Conservation (phyloP, 306 rosid species). For the Vicia faba region DNA sequence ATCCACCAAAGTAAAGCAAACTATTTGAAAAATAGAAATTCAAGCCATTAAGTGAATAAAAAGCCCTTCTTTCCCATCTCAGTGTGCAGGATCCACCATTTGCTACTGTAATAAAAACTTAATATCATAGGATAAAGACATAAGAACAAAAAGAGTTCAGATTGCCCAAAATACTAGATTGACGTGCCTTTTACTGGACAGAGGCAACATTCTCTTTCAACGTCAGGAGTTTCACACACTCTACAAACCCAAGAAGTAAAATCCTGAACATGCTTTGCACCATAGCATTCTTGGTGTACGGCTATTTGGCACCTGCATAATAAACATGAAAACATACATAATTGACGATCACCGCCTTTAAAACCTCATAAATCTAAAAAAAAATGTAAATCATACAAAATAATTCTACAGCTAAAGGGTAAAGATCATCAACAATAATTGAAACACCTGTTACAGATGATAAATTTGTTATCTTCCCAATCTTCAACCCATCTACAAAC, state of each 20-base stretch:
- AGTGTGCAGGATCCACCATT: constrained; percentile 21
- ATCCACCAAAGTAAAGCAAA: constrained; percentile 29
- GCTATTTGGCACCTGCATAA: constrained; percentile 89
- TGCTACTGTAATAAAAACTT: constrained; percentile 9
- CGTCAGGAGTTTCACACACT: constrained; percentile 87
- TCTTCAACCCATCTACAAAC: constrained; percentile 99
- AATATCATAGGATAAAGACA: constrained; percentile 20
- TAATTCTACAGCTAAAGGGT: constrained; percentile 12
- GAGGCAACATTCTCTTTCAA: constrained; percentile 92
- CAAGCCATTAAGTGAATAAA: constrained; percentile 21
- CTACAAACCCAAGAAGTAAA: constrained; percentile 99
- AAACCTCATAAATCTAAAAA: constrained; percentile 26
- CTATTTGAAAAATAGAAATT: constrained; percentile 12
- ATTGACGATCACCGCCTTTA: neutral
- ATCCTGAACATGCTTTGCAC: constrained; percentile 77
- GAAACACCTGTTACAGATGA: constrained; percentile 88
- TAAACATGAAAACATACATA: constrained; percentile 15
- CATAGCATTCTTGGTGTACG: constrained; percentile 99
- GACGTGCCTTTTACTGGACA: constrained; percentile 89
- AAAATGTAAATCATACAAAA: constrained; percentile 15
- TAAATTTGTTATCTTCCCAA: constrained; percentile 95
- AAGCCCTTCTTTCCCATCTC: constrained; percentile 11
- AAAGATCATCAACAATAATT: constrained; percentile 32
- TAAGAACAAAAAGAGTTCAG: constrained; percentile 15
- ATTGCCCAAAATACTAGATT: constrained; percentile 40